phyloP scores from a whole-genome alignment of 306 rosid genomes.

The Vigna mungo region DNA sequence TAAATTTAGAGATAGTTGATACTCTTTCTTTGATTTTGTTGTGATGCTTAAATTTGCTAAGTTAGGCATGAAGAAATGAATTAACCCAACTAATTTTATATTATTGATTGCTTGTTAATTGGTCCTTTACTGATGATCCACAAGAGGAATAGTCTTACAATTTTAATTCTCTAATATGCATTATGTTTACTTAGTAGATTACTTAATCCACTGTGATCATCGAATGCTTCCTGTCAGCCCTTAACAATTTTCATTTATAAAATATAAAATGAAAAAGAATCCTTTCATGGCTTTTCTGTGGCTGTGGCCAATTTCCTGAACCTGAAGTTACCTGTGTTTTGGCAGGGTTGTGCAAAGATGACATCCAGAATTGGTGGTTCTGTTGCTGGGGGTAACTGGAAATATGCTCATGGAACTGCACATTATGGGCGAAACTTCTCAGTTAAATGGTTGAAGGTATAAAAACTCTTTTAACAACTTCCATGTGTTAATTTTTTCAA shows the following conservation, averaged over 20 bases:
- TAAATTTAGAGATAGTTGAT: constrained; percentile 2
- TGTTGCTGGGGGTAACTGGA: constrained; percentile 98
- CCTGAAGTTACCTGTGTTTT: constrained; percentile 42
- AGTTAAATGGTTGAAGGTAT: constrained; percentile 95
- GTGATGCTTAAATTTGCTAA: constrained; percentile 7
- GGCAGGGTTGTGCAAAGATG: constrained; percentile 99
- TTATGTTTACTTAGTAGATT: constrained; percentile 3
- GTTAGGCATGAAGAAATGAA: constrained; percentile 19
- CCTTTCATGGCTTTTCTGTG: constrained; percentile 10
- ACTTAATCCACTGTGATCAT: constrained; percentile 7
- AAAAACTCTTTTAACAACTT: constrained; percentile 35
- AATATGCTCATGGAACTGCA: constrained; percentile 98
- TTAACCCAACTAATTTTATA: constrained; percentile 27
- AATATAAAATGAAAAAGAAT: constrained; percentile 36
- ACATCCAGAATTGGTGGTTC: constrained; percentile 98
- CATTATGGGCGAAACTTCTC: constrained; percentile 97
- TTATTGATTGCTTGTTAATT: constrained; percentile 36
- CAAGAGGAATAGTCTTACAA: constrained; percentile 2
- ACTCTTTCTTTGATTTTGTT: constrained; percentile 26
- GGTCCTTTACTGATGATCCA: constrained; percentile 28
- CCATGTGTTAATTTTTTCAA: constrained; percentile 20
- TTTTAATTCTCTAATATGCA: constrained; percentile 33
- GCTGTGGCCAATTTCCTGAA: constrained; percentile 30
- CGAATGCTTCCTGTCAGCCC: constrained; percentile 12
- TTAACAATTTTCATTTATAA: constrained; percentile 17